phyloP scores from a whole-genome alignment of 768 basidiomycete species.

The Pisolithus microcarpus region DNA sequence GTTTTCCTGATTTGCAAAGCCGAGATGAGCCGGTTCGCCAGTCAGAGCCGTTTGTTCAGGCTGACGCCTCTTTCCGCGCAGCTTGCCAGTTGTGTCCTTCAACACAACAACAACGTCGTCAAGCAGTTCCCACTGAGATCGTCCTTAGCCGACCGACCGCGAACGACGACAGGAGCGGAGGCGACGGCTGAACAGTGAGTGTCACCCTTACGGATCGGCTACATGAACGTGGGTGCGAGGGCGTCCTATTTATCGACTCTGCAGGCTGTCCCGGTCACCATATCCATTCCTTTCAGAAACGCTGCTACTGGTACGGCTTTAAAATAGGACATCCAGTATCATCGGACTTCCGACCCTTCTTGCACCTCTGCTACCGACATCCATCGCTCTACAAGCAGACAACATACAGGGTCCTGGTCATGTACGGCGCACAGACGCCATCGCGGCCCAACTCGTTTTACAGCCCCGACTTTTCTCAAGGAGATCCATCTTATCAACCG shows the following conservation, averaged over 20 bases:
- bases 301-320: neutral
- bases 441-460: constrained; percentile 33
- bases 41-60: no score
- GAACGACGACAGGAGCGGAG: no score
- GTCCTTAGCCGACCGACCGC: no score
- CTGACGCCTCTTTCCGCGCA: no score
- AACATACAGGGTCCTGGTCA: constrained; percentile 6
- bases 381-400: constrained; percentile 11
- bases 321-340: no score
- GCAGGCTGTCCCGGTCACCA: neutral
- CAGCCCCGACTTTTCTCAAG: constrained; percentile 16
- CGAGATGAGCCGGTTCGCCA: no score
- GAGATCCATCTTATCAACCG: neutral
- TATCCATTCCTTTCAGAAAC: neutral
- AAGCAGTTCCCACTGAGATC: no score
- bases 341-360: neutral
- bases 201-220: neutral
- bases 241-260: neutral
- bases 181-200: no score
- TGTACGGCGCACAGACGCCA: constrained; percentile 26
- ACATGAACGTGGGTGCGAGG: neutral
- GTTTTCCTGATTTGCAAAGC: no score
- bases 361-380: neutral
- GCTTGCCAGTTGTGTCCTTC: no score
- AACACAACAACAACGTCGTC: no score